Evolutionary conservation across 768 basidiomycete species (phyloP).

Genomic region (Phlegmacium glaucopus): DNA sequence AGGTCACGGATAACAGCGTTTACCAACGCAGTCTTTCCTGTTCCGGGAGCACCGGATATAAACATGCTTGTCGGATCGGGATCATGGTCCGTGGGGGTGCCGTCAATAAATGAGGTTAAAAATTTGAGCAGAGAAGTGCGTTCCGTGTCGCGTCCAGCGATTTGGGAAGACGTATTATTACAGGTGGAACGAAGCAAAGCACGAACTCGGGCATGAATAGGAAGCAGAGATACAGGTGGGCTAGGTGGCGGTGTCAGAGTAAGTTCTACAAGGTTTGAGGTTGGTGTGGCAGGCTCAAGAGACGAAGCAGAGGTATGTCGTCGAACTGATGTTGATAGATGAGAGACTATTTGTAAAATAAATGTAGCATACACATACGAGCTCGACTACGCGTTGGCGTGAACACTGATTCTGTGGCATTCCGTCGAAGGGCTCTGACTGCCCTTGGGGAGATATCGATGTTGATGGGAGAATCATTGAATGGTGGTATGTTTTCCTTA

Average conservation of each 20-base stretch:
- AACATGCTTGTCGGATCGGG: slow-evolving; percentile 55
- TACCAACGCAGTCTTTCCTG: slow-evolving; percentile 87
- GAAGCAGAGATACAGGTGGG: slow-evolving; percentile 48
- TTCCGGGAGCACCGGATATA: slow-evolving; percentile 91
- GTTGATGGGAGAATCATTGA: slow-evolving; percentile 35
- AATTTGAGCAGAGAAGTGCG: slow-evolving; percentile 57
- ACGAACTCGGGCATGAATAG: slow-evolving; percentile 56
- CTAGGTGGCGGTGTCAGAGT: slow-evolving; percentile 62
- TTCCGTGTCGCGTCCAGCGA: slow-evolving; percentile 70
- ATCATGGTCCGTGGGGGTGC: slow-evolving; percentile 19
- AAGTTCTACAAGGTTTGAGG: slow-evolving; percentile 38
- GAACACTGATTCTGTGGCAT: slow-evolving; percentile 29
- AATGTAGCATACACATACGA: slow-evolving; percentile 33
- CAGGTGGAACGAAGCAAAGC: slow-evolving; percentile 71
- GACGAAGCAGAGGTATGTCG: slow-evolving; percentile 48
- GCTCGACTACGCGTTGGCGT: slow-evolving; percentile 42
- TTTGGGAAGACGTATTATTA: slow-evolving; percentile 44
- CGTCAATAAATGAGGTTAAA: slow-evolving; percentile 49
- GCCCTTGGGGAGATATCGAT: slow-evolving; percentile 35
- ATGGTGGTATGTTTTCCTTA: slow-evolving; percentile 80
- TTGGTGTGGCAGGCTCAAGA: slow-evolving; percentile 42
- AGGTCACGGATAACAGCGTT: slow-evolving; percentile 54
- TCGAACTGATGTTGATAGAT: slow-evolving; percentile 31
- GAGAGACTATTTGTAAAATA: slow-evolving; percentile 10
- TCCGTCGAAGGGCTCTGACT: slow-evolving; percentile 36